phyloP scores from a whole-genome alignment of 768 basidiomycete species.

The Tulasnella sp. region DNA sequence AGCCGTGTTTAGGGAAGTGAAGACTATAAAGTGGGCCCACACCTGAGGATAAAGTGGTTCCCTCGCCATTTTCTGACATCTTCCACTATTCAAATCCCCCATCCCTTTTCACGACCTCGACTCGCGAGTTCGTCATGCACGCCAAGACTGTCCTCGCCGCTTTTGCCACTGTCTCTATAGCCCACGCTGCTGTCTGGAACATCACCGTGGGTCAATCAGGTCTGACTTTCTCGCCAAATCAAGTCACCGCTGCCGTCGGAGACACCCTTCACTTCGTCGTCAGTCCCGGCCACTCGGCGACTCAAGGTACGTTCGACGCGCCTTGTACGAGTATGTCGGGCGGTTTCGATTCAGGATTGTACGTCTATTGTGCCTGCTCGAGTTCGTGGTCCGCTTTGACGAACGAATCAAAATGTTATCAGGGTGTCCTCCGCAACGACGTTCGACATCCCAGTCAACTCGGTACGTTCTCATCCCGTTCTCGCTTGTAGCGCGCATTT shows the following conservation, averaged over 20 bases:
- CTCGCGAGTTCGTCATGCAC: not conserved
- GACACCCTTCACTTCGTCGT: conserved; percentile 14
- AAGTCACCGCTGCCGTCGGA: conserved; percentile 6
- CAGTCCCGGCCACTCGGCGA: not conserved
- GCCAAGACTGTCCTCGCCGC: not conserved
- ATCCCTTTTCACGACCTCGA: not conserved
- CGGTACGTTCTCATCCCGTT: not conserved
- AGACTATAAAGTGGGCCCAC: too few relatives aligned
- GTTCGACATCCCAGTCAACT: conserved; percentile 27
- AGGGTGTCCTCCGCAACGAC: not conserved
- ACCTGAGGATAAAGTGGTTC: too few relatives aligned
- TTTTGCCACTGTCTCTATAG: not conserved
- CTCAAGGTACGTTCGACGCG: not conserved
- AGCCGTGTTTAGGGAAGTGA: too few relatives aligned
- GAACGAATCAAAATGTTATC: not conserved
- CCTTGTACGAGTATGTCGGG: conserved; percentile 4
- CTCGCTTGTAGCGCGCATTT: not conserved
- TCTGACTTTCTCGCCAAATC: not conserved
- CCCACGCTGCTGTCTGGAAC: conserved; percentile 15
- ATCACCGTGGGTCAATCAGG: not conserved
- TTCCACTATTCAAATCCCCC: too few relatives aligned
- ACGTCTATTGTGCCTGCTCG: too few relatives aligned
- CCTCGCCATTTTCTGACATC: not conserved
- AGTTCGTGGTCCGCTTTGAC: too few relatives aligned
- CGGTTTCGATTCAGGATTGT: conserved; percentile 28